phyloP scores from a whole-genome alignment of 768 basidiomycete species.

The Tylopilus rubrobrunneus region DNA sequence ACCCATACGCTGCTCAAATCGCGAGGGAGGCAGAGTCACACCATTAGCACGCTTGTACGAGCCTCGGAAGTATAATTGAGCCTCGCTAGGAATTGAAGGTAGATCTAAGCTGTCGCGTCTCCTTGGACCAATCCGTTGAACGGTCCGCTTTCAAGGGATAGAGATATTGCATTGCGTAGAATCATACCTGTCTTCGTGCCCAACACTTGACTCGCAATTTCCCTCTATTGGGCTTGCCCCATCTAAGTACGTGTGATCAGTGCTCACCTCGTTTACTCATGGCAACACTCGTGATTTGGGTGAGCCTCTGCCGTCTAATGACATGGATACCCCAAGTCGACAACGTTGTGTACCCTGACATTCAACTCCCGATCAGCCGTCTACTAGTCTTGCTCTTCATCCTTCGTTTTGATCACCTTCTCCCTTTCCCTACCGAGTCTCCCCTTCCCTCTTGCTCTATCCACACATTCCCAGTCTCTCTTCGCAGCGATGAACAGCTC shows the following conservation, averaged over 20 bases:
- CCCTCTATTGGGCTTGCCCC: neutral
- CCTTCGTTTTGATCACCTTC: conserved; percentile 15
- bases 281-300: neutral
- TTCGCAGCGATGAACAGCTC: conserved; percentile 50
- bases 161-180: conserved; percentile 19
- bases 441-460: conserved; percentile 71
- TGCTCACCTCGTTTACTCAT: neutral
- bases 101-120: neutral
- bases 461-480: conserved; percentile 59
- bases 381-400: neutral
- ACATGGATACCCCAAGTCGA: neutral
- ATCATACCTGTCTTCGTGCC: conserved; percentile 6
- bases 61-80: neutral
- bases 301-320: neutral
- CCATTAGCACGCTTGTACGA: conserved; percentile 24
- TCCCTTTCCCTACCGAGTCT: conserved; percentile 62
- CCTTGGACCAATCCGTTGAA: neutral
- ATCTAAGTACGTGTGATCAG: neutral
- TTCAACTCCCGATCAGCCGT: neutral
- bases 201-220: conserved; percentile 1
- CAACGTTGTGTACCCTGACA: neutral
- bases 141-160: conserved; percentile 1
- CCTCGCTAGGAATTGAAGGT: conserved; percentile 10
- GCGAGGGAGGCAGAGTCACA: conserved; percentile 57
- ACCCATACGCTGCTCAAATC: conserved; percentile 77